A percentile compares a stretch with the other conserved stretches of the same genome.
These are phyloP conservation scores for Tulasnella sp. DNA, from an alignment of 768 basidiomycete genomes.

Conservation along the genomic window DNA sequence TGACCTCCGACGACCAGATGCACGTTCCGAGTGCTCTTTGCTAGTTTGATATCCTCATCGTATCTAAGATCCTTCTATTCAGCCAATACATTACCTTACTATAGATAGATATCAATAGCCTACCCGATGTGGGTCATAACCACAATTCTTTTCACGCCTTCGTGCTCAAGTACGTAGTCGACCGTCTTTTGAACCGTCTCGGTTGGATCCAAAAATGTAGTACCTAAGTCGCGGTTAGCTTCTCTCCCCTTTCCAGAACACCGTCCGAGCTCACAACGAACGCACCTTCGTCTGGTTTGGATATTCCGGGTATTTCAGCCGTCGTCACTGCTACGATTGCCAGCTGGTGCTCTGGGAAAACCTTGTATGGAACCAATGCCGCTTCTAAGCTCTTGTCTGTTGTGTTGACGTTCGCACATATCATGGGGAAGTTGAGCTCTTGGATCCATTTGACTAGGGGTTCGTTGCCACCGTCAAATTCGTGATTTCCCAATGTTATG, in stretches of 20 bases:
- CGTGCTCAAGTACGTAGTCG: conserved; percentile 44
- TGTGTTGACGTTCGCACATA: conserved; percentile 53
- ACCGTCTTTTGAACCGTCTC: conserved; percentile 48
- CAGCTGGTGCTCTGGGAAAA: conserved; percentile 49
- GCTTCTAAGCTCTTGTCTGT: conserved; percentile 41
- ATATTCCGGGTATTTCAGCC: conserved; percentile 48
- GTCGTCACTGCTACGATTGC: conserved; percentile 53
- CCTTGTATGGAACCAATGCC: conserved; percentile 49
- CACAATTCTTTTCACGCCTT: conserved; percentile 49
- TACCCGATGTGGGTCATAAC: conserved; percentile 53
- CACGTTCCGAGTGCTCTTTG: conserved; percentile 48
- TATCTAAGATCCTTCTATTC: conserved; percentile 40
- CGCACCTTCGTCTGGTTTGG: conserved; percentile 42
- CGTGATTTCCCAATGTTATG: conserved; percentile 54
- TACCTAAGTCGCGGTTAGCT: conserved; percentile 41
- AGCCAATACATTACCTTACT: neutral
- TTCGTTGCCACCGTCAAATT: conserved; percentile 53
- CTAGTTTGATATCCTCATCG: conserved; percentile 50
- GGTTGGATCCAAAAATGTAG: conserved; percentile 50
- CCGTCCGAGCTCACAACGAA: neutral
- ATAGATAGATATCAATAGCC: neutral
- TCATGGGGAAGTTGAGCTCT: conserved; percentile 52
- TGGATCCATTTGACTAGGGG: conserved; percentile 46
- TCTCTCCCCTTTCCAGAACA: neutral
- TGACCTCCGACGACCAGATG: conserved; percentile 50